Conservation (phyloP, 73 alveolate genomes). For the Stentor roeselii region DNA sequence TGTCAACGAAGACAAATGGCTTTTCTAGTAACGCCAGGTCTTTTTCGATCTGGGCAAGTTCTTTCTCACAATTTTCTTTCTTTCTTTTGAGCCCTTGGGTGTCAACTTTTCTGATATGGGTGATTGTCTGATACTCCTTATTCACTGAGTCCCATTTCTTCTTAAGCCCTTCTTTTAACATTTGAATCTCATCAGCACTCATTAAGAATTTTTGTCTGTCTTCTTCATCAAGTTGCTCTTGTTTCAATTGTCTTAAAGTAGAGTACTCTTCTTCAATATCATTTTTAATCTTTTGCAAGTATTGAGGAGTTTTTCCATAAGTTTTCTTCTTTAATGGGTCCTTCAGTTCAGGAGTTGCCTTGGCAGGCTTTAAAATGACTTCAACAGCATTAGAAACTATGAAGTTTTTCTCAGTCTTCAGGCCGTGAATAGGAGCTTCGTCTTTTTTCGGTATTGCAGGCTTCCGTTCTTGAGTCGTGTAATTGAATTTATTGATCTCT, state of each 20-base stretch:
- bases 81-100: slow-evolving; percentile 56
- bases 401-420: slow-evolving; percentile 54
- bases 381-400: slow-evolving; percentile 64
- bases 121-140: slow-evolving; percentile 39
- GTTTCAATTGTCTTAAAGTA: slow-evolving; percentile 36
- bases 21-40: slow-evolving; percentile 87
- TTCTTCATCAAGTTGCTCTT: slow-evolving; percentile 54
- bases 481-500: slow-evolving; percentile 33
- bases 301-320: slow-evolving; percentile 60
- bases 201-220: slow-evolving; percentile 35
- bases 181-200: slow-evolving; percentile 50
- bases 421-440: slow-evolving; percentile 61
- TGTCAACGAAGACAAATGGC: slow-evolving; percentile 90
- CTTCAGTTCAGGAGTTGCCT: slow-evolving; percentile 12
- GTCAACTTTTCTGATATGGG: slow-evolving; percentile 61
- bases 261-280: slow-evolving; percentile 48
- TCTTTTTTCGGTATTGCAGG: slow-evolving; percentile 51
- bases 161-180: slow-evolving; percentile 57
- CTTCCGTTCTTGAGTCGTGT: slow-evolving; percentile 32
- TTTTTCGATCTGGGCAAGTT: slow-evolving; percentile 84
- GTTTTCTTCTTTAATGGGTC: slow-evolving; percentile 49
- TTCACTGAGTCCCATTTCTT: slow-evolving; percentile 58
- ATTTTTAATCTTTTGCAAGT: slow-evolving; percentile 47
- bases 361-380: slow-evolving; percentile 57
- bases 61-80: slow-evolving; percentile 90